These are phyloP conservation scores for Monilinia fructicola DNA, from an alignment of 2,329 filamentous ascomycete genomes.

Conservation along the genomic window DNA sequence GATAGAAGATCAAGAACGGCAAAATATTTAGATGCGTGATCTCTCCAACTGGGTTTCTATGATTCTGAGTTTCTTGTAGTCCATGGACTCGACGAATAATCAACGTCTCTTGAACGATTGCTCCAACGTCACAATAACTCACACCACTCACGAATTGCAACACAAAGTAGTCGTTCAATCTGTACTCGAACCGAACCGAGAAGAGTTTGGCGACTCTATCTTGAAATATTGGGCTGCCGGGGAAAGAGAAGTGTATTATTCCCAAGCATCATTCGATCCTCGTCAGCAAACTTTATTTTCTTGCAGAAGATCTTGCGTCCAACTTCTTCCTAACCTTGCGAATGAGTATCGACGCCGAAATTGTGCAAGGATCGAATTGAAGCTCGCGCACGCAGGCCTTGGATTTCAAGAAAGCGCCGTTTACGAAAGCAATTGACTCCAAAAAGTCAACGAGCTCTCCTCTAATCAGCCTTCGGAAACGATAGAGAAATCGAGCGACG, in stretches of 20 bases:
- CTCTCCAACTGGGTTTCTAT: background rate
- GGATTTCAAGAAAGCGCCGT: too few species aligned
- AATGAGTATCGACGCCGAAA: background rate
- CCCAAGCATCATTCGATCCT: background rate
- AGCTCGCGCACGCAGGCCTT: background rate
- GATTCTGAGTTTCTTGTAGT: background rate
- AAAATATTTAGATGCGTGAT: fast-evolving
- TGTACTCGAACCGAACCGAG: background rate
- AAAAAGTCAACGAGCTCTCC: background rate
- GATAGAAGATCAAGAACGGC: background rate
- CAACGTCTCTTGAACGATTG: too few species aligned
- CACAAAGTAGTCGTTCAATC: background rate
- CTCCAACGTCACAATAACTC: too few species aligned
- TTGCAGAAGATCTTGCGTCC: too few species aligned
- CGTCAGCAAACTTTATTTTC: too few species aligned
- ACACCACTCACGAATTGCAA: background rate
- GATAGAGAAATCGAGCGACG: background rate
- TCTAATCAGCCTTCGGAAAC: too few species aligned
- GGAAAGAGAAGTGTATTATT: background rate
- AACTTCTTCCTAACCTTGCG: background rate
- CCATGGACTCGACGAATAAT: background rate
- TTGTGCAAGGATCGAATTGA: background rate
- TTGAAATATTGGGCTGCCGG: background rate
- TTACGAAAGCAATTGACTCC: background rate
- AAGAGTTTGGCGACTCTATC: background rate